Evolutionary conservation across 371 early-diverging fungal genomes (phyloP), one percentile per base, ranked within the genome.

Genomic region (Apophysomyces elegans): DNA sequence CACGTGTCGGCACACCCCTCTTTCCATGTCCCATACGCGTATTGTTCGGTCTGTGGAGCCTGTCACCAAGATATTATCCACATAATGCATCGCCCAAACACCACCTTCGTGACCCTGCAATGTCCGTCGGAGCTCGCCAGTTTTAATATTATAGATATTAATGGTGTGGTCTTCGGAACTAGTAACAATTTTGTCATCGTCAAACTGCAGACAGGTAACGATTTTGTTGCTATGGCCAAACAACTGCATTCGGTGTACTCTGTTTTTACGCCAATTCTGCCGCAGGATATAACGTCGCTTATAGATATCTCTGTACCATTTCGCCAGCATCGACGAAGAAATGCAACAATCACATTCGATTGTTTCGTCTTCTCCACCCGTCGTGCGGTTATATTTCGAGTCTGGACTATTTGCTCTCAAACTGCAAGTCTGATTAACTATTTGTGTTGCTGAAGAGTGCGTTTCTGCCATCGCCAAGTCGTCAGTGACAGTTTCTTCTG

Each of bases 1-100:
- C 13, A 92, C 84, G 64, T 95, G 91, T 5, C 93, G 90, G 73
- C 96, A 96, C 16, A 72, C 66, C 0, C 99, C 97, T n/a, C 88
- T 81, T 36, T 90, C 87, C 74, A 96, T 88, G 73, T 99, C 95
- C 99, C 99, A 99, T 0, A 99, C 92, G 14, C 97, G 88, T 16
- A 98, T 94, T 0, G 96, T 94, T 37, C 98, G 88, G 75, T 99
- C 99, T 1, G 97, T 99, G 35, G 96, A 95, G n/a, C 99, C 99
- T 44, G 94, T 94, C 4, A 98, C 96, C 2, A 99, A 84, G 0
- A 93, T 88, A 58, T 93, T 90, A 50, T 91, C 93, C 41, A 89
- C 88, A 66, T 93, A 94, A 63, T 95, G 91, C 60, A 99, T 83
- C 0, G 98, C 95, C 99, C 99, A 99, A 3, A 99, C 98, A 57